These are phyloP conservation scores for Ganoderma sinense DNA, from an alignment of 1,284 basidiomycete genomes.

Conservation along the genomic window DNA sequence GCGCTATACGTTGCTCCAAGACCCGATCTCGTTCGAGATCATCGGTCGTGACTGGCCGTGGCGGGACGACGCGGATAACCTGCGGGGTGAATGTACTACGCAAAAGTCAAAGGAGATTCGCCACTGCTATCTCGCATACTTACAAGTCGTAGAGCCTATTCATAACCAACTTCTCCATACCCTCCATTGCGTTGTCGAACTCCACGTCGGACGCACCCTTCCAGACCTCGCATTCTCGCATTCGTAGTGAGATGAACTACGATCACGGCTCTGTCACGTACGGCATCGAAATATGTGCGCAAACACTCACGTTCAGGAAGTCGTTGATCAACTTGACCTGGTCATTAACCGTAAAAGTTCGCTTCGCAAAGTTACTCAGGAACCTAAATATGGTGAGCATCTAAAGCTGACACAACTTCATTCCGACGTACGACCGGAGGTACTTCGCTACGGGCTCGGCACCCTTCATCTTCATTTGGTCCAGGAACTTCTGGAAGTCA, in stretches of 20 bases:
- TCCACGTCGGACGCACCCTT: constrained; percentile 78
- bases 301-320: constrained; percentile 77
- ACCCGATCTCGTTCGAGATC: constrained; percentile 96
- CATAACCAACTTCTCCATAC: constrained; percentile 99
- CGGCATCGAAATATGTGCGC: background rate
- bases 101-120: background rate
- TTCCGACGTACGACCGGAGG: constrained; percentile 79
- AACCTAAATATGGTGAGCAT: constrained; percentile 60
- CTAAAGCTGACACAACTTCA: background rate
- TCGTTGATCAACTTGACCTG: constrained; percentile 95
- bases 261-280: constrained; percentile 7
- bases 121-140: constrained; percentile 37
- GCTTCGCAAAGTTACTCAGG: constrained; percentile 89
- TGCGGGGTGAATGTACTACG: constrained; percentile 90
- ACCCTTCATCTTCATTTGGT: constrained; percentile 86
- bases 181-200: constrained; percentile 97
- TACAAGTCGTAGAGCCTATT: constrained; percentile 95
- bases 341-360: constrained; percentile 88
- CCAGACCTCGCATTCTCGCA: constrained; percentile 89
- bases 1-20: constrained; percentile 87
- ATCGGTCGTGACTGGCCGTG: constrained; percentile 88
- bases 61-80: constrained; percentile 66
- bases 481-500: constrained; percentile 89
- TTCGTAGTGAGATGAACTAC: constrained; percentile 88
- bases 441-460: constrained; percentile 93